Base-by-base conservation (phyloP, 2,329 filamentous ascomycete species). In the Aureobasidium lini region DNA sequence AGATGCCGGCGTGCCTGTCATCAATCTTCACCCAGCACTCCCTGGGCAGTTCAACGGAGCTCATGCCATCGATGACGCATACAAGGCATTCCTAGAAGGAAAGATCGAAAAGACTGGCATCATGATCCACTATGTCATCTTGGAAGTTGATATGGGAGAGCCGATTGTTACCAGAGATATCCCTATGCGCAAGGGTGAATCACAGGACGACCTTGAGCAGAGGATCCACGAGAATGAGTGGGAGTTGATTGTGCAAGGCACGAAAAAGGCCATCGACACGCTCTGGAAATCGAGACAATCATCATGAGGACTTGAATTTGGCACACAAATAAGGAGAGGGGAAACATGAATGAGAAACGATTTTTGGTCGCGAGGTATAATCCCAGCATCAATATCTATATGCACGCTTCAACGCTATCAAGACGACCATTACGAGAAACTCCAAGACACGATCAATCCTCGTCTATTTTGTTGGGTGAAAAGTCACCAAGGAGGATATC, bases 121-220 rank as follows among this genome's bases (percentile, higher is more conserved):
- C 57, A 96, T 95, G 92, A 84, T 90, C 15, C 91, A 96, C 75
- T 87, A 92, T 73, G 90, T 95, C 15, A 79, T 80, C 66, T 69
- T 70, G 8, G 84, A 93, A 71, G 90, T 96, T 58, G 91, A 96
- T 75, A 82, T 87, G 68, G 91, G 91, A 2, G 78, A 82, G 63
- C 86, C 89, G 9, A 87, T 95, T 66, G 68, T 92, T 62, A 81
- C 86, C 1, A 73, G 79, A 64, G 86, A 92, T 73, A 83, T 96
- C 28, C 84, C 81, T 64, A 80, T 81, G 61, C 77, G 75, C 0
- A 78, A 82, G 49, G 74, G 71, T 60, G 85, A 90, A 67, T 79
- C 77, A 28, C 67, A 93, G 59, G 80, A 84, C 36, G 80, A 81
- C 52, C 78, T 96, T 31, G 81, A 90, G 73, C 76, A 82, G 67